These are phyloP conservation scores for Stephania cephalantha DNA, from an alignment of 164 flowering plant species.

Conservation along the genomic window DNA sequence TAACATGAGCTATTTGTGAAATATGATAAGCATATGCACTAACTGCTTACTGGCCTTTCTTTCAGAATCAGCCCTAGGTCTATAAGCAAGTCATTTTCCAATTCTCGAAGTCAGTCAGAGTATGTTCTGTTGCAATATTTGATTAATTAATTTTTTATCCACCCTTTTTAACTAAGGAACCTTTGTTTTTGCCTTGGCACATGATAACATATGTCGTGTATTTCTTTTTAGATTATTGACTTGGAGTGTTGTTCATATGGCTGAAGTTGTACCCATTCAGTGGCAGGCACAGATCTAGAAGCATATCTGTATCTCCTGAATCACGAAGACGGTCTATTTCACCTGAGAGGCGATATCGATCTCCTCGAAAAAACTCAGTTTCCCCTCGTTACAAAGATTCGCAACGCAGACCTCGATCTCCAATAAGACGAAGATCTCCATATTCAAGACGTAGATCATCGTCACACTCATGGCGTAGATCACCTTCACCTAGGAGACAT, in stretches of 20 bases:
- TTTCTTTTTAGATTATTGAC: background rate
- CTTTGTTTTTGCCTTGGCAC: background rate
- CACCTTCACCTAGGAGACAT: slow-evolving; percentile 21
- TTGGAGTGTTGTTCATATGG: background rate
- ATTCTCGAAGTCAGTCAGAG: slow-evolving; percentile 57
- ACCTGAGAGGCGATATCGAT: slow-evolving; percentile 31
- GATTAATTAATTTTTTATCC: background rate
- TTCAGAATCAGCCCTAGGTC: slow-evolving; percentile 40
- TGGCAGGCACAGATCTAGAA: slow-evolving; percentile 49
- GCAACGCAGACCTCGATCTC: slow-evolving; percentile 43
- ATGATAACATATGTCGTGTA: background rate
- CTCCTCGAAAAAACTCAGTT: slow-evolving; percentile 43
- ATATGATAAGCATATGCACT: background rate
- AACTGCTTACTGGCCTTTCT: slow-evolving; percentile 1
- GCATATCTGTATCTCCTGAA: slow-evolving; percentile 58
- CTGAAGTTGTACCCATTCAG: slow-evolving; percentile 16
- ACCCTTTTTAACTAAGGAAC: background rate
- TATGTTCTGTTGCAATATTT: slow-evolving; percentile 18
- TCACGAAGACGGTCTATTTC: slow-evolving; percentile 44
- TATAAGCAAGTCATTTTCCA: slow-evolving; percentile 48
- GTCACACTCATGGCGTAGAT: slow-evolving; percentile 23
- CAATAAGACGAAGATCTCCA: slow-evolving; percentile 35
- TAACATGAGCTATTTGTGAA: background rate
- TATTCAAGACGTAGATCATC: slow-evolving; percentile 26
- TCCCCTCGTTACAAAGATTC: slow-evolving; percentile 49